Conservation (phyloP, 495 filamentous ascomycete species). For the Lentithecium fluviatile region DNA sequence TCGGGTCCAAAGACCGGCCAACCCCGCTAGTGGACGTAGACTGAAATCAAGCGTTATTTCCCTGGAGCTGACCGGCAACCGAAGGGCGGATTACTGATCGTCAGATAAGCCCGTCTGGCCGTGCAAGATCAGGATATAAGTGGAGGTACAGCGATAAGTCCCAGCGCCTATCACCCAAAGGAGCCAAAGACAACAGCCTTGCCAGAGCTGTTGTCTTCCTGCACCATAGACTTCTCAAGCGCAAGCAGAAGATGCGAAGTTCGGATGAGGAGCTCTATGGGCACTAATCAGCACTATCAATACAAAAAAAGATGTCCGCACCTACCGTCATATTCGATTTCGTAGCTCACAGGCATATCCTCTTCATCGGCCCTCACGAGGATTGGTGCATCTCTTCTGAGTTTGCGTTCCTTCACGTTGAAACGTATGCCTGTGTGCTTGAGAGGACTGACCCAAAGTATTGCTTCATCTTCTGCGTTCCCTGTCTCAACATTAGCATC, state of each 20-base stretch:
- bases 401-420: constrained; percentile 39
- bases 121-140: no score
- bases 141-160: no score
- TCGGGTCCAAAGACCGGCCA: no score
- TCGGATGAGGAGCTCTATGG: constrained; percentile 43
- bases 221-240: constrained; percentile 40
- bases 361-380: constrained; percentile 36
- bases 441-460: constrained; percentile 42
- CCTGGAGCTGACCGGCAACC: no score
- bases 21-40: no score
- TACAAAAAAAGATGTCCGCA: neutral
- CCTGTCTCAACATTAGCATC: constrained; percentile 16
- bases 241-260: constrained; percentile 43
- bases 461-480: constrained; percentile 23
- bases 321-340: constrained; percentile 45
- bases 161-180: constrained; percentile 17
- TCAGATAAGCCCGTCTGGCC: no score
- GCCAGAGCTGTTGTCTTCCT: constrained; percentile 37
- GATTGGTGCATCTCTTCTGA: constrained; percentile 33
- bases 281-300: constrained; percentile 2
- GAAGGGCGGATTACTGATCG: no score
- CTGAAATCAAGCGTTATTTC: no score
- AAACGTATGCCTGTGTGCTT: constrained; percentile 43
- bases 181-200: constrained; percentile 47
- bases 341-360: constrained; percentile 43